Conservation (phyloP, 495 filamentous ascomycete species). For the Trichoderma erinaceum region DNA sequence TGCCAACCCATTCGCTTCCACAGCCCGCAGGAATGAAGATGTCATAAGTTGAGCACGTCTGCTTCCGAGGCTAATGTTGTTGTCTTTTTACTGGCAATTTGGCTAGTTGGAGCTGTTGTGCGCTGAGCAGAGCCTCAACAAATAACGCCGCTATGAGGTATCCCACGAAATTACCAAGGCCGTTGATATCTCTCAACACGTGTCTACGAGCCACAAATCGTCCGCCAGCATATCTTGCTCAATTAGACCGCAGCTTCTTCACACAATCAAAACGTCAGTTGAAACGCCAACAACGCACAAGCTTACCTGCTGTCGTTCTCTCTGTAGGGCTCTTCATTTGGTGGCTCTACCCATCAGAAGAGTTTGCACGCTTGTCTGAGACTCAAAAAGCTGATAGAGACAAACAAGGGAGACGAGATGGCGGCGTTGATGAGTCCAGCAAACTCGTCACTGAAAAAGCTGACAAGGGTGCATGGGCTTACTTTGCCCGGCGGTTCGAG, state of each 20-base stretch:
- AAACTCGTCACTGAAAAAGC: slow-evolving; percentile 3
- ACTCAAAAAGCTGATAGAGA: not conserved
- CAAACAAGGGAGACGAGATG: not conserved
- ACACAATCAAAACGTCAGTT: not conserved
- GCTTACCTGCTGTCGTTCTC: slow-evolving; percentile 3
- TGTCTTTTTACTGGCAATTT: not conserved
- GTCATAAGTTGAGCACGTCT: not conserved
- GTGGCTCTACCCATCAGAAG: slow-evolving; percentile 17
- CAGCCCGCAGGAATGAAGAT: not conserved
- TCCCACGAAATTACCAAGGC: not conserved
- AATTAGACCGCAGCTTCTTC: slow-evolving; percentile 5
- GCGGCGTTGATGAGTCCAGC: not conserved
- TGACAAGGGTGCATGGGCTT: slow-evolving; percentile 49
- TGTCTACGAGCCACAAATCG: not conserved
- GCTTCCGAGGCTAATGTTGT: not conserved
- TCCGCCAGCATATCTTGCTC: not conserved
- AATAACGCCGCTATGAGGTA: not conserved
- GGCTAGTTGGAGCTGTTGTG: not conserved
- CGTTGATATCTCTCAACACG: slow-evolving; percentile 3
- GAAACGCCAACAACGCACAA: not conserved
- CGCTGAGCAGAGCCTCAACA: not conserved
- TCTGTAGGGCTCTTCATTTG: slow-evolving; percentile 11
- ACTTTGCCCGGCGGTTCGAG: slow-evolving; percentile 53
- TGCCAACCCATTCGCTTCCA: not conserved
- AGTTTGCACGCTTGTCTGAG: slow-evolving; percentile 14